phyloP scores from a whole-genome alignment of 306 rosid species.

The Cicer chorassanicum region DNA sequence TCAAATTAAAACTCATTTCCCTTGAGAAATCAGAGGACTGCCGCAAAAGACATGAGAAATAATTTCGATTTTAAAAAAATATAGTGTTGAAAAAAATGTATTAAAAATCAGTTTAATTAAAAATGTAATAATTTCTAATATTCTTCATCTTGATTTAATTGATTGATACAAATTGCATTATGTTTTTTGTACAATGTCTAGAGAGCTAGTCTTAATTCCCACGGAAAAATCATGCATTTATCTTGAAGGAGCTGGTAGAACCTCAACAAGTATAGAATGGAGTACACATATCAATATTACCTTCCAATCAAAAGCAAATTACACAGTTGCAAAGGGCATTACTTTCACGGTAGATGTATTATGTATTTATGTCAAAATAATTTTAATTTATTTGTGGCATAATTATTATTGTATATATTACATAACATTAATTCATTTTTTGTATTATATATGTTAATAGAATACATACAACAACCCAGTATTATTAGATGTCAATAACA shows the following conservation, averaged over 20 bases:
- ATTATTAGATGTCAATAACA: background rate
- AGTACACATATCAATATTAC: conserved; percentile 24
- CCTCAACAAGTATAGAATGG: conserved; percentile 37
- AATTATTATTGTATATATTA: background rate
- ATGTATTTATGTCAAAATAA: background rate
- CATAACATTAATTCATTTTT: background rate
- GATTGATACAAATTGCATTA: background rate
- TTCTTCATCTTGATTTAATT: background rate
- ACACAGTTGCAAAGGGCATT: conserved; percentile 41
- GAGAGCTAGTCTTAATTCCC: conserved; percentile 37
- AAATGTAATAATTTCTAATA: background rate
- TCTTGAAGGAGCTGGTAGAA: conserved; percentile 49
- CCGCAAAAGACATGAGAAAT: background rate
- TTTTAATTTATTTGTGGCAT: too few relatives aligned
- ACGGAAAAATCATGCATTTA: conserved; percentile 33
- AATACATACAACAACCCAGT: conserved; percentile 47
- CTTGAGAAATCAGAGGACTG: background rate
- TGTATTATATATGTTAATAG: conserved; percentile 23
- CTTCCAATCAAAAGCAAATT: conserved; percentile 17
- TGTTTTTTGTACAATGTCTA: conserved; percentile 17
- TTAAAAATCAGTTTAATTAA: background rate
- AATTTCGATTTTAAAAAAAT: background rate
- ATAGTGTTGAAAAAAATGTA: too few relatives aligned
- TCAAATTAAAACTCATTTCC: background rate
- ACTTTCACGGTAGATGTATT: background rate